Base-by-base conservation (phyloP, 2,329 filamentous ascomycete species). In the Seiridium cupressi region DNA sequence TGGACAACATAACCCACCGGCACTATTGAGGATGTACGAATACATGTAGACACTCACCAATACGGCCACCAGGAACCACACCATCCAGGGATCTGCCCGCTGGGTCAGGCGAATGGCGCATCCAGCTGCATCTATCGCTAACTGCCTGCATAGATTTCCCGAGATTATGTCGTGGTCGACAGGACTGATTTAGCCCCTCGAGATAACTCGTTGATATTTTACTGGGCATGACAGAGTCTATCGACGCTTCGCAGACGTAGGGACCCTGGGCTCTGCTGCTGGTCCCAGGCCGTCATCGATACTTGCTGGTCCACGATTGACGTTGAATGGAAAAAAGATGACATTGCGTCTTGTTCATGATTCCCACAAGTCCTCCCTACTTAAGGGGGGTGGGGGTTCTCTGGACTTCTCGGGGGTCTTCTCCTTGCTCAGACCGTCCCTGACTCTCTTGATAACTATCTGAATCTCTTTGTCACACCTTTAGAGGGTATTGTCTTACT, bases 151-250 rank as follows among this genome's bases (percentile, higher is more conserved):
- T 74, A 66, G 69, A 65, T 66, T 63, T 73, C 70, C 73, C 72
- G 71, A 73, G 68, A 74, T 73, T 73, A 66, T 71, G 66, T 70
- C 65, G 66, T 64, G 55, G 60, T 55, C 54, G 61, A 60, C 61
- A 47, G 32, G 31, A 46, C 31, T 44, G n/a, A 40, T 11, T n/a
- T 55, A 58, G n/a, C 49, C 48, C 64, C 59, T 69, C 59, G 44
- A 68, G 68, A 77, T 77, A 77, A 75, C 70, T 71, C 58, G 70
- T 69, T 68, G 71, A 64, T 68, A 64, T 70, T 65, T 77, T 70
- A 77, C 74, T 78, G 74, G 75, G 61, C 49, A 61, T 67, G 61
- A 60, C 51, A 66, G 64, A 60, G 57, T 60, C 60, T 62, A 55
- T 63, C 51, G 57, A 62, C 60, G 48, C 61, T 59, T 60, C 54